Base-by-base conservation (phyloP, 1,139 yeast species). In the Kurtzmaniella quercitrusa region DNA sequence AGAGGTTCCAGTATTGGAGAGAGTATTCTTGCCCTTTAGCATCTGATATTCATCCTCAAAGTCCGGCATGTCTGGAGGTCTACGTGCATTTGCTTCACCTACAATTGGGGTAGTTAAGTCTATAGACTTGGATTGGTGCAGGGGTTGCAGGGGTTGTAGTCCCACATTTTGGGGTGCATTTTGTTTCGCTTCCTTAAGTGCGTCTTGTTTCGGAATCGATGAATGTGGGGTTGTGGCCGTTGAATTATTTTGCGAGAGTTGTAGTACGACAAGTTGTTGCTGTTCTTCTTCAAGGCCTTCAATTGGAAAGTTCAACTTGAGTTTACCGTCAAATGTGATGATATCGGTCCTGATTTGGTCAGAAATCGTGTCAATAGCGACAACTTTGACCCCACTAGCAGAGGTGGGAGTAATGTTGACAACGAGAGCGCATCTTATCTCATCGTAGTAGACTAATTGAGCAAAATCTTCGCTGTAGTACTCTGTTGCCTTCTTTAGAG, bases 31-130 rank as follows among this genome's bases (percentile, higher is more conserved):
- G 14, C 33, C 31, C 8, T 40, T 41, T n/a, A 41, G 23, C 43
- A 75, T 61, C 50, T 77, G 76, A 49, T 75, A 74, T 52, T 79
- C 84, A 55, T 79, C 83, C 37, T 79, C 84, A 56, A 79, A 79
- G 17, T 71, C 76, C 1, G 84, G 84, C 60, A 73, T 74, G 49
- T 72, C 79, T 18, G 58, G 52, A 21, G 56, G 53, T 16, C 50
- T 46, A 27, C 31, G 31, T 11, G 31, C 12, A 27, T 5, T 7
- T 27, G 31, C 3, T 27, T 27, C 31, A 11, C 31, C 14, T 12
- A 27, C 12, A 11, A 5, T 12, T 27, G 31, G n/a, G 10, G n/a
- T 27, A 27, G n/a, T 27, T 11, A 12, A 11, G 14, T 27, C n/a
- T 27, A n/a, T 10, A n/a, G 31, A 10, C 31, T 4, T 27, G 14